phyloP scores from a whole-genome alignment of 2,329 filamentous ascomycete species.

The Verruconis gallopava region DNA sequence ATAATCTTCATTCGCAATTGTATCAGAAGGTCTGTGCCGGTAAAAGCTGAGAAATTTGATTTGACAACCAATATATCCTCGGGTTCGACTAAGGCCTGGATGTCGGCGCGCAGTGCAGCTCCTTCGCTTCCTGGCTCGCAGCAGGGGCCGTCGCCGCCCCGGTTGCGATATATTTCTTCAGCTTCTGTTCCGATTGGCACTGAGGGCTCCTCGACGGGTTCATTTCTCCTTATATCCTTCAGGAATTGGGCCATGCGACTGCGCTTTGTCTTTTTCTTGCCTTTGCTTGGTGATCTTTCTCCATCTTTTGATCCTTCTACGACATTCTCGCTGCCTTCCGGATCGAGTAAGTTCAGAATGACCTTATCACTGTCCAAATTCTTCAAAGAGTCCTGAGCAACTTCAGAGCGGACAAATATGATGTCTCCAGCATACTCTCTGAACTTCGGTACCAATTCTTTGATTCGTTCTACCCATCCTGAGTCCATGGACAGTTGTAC shows the following conservation, averaged over 20 bases:
- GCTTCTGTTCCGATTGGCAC: not conserved
- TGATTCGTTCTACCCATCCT: slow-evolving; percentile 54
- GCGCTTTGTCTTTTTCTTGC: slow-evolving; percentile 14
- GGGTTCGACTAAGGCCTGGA: slow-evolving; percentile 16
- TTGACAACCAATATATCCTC: slow-evolving; percentile 49
- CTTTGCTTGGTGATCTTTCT: not conserved
- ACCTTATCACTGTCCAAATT: not conserved
- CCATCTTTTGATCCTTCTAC: not conserved
- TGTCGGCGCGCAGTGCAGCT: slow-evolving; percentile 19
- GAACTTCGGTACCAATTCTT: slow-evolving; percentile 57
- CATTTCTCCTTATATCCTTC: not conserved
- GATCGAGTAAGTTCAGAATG: not conserved
- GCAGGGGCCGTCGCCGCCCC: not conserved
- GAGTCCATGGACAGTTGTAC: slow-evolving; percentile 51
- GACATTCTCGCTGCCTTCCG: not conserved
- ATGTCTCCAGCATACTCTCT: slow-evolving; percentile 54
- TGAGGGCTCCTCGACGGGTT: not conserved
- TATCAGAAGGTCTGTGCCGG: slow-evolving; percentile 57
- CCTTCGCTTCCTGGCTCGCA: slow-evolving; percentile 1
- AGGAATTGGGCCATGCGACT: slow-evolving; percentile 8
- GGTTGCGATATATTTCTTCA: not conserved
- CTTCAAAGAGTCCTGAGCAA: slow-evolving; percentile 37
- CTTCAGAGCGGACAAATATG: slow-evolving; percentile 75
- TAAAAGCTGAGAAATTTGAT: slow-evolving; percentile 79
- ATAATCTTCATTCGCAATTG: slow-evolving; percentile 75